phyloP scores from a whole-genome alignment of 2,329 filamentous ascomycete species.

The Elsinoe perseae region DNA sequence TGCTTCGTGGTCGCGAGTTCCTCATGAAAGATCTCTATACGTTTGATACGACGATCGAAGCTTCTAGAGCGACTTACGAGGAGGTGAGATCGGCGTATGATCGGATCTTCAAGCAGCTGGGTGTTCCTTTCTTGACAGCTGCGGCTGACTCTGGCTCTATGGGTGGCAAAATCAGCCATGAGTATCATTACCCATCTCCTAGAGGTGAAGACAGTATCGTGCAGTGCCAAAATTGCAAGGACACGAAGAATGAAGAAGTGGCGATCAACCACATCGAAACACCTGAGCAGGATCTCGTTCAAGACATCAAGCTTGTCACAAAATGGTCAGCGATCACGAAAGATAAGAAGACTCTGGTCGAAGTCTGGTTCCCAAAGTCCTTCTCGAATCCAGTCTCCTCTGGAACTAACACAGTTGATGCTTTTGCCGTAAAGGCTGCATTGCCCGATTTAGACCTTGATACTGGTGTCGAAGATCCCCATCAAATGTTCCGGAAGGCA shows the following conservation, averaged over 20 bases:
- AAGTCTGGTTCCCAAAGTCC: conserved; percentile 56
- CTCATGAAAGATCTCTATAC: conserved; percentile 98
- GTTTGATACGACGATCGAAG: conserved; percentile 62
- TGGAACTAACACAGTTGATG: conserved; percentile 40
- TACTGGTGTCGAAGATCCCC: conserved; percentile 16
- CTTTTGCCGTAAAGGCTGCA: conserved; percentile 58
- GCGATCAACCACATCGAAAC: conserved; percentile 10
- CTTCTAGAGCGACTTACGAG: conserved; percentile 74
- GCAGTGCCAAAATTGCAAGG: conserved; percentile 63
- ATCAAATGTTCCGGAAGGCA: background rate
- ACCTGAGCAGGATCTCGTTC: background rate
- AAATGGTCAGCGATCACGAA: conserved; percentile 59
- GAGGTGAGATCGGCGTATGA: conserved; percentile 66
- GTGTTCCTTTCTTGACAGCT: conserved; percentile 74
- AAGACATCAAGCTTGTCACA: conserved; percentile 18
- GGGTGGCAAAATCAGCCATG: conserved; percentile 86
- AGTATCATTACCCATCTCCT: conserved; percentile 76
- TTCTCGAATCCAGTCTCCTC: conserved; percentile 20
- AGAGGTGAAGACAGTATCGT: conserved; percentile 83
- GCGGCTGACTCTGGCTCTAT: conserved; percentile 94
- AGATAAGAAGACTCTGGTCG: conserved; percentile 60
- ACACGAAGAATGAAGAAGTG: conserved; percentile 84
- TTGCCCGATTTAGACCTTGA: conserved; percentile 59
- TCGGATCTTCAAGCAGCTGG: conserved; percentile 72
- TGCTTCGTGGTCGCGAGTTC: conserved; percentile 84